Evolutionary conservation across 306 rosid genomes (phyloP), one percentile per base, ranked within the genome.

Genomic region (Arachis stenosperma): DNA sequence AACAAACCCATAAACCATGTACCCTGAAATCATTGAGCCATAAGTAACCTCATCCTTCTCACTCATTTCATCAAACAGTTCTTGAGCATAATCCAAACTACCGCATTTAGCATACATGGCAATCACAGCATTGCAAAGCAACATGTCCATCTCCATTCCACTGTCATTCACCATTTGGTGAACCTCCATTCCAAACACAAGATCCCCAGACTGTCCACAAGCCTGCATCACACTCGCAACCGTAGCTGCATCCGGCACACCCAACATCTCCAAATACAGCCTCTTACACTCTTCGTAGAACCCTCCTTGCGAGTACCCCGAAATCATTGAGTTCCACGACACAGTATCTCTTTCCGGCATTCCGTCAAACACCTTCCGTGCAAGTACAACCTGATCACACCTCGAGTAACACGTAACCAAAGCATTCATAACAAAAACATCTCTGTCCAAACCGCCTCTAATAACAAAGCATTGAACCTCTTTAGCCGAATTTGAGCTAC

Each of bases 271-370:
- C 81, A 74, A 65, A 48, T 81, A 91, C 53, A 91, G 63, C 37
- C 75, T 75, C 79, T 89, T 94, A 64, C 96, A 89, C 78, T 91
- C 89, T 17, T 78, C 82, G 51, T 77, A 94, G 36, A 73, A 81
- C 12, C 96, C 91, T 13, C 79, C 75, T 71, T 94, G 96, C 37
- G 99, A 91, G 78, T 87, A 94, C 74, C 89, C 97, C 6, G 86
- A 83, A 78, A 94, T 83, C 96, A 91, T 88, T 12, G 99, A 81
- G 84, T 90, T 94, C 97, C 97, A 94, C 1, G 97, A 86, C 42
- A 91, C 96, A 1, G 75, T 58, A 78, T 91, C 97, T 60, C 87
- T 89, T 46, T 40, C 60, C 0, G 70, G 69, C 89, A 88, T 88
- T 67, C 70, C 51, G 52, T 91, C 90, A 47, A 94, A 94, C 84